Base-by-base conservation (phyloP, 768 basidiomycete genomes). In the Asterophora lycoperdoides region DNA sequence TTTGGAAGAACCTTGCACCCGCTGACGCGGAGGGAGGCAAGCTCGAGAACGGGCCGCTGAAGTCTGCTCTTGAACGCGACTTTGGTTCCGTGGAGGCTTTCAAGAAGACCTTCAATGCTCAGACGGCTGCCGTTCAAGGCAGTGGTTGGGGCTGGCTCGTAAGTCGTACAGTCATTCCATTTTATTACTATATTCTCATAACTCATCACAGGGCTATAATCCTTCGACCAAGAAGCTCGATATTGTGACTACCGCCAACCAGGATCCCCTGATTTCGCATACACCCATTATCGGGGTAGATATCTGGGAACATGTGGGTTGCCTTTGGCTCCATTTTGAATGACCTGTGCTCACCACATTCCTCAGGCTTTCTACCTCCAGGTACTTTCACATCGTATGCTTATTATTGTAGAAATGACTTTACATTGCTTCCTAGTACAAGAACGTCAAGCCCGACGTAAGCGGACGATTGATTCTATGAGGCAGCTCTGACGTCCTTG, bases 121-220 rank as follows among this genome's bases (percentile, higher is more conserved):
- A 78, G 54, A 95, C 95, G 18, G 92, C 87, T 28, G 93, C 78
- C 44, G 87, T 99, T 46, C 96, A 99, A 69, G 96, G 96, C 20
- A 92, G 89, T 57, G 96, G 96, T 2, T 99, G 96, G 96, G 95
- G 94, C 38, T 99, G 96, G 96, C 78, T 99, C 51, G 92, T 85
- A 57, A 53, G 76, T 71, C 33, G 20, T 18, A 15, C 29, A 26
- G 19, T 38, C 35, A 11, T 51, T 4, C 15, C 20, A 19, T 45
- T 18, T 26, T 49, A 29, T 15, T 30, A 5, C 13, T 47, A 39
- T 14, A 37, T 46, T 13, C 19, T 43, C 26, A 32, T 32, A 8
- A 8, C 19, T 19, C 30, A 51, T 14, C 33, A 5, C 53, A 89
- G 87, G 92, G 89, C 26, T 89, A 80, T 63, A 86, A 86, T 64